Percentiles rank a stretch among this genome's conserved stretches.
These are phyloP conservation scores for Saccharum hybrid DNA, from an alignment of 202 grass and related monocot genomes.

Conservation along the genomic window DNA sequence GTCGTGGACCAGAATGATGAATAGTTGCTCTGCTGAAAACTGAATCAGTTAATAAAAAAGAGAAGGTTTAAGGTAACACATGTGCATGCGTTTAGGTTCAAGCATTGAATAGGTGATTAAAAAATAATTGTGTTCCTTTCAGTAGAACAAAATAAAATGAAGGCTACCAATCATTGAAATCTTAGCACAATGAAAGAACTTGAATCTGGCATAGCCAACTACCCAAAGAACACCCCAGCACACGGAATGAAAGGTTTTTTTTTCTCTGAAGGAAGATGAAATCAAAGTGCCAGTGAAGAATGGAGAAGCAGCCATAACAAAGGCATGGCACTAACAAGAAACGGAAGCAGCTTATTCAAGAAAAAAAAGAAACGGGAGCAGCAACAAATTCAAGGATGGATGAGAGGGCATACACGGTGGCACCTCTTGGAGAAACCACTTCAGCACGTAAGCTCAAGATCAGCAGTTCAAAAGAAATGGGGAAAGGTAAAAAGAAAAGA, in stretches of 20 bases:
- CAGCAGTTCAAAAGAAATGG: not conserved
- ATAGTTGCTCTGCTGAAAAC: not conserved
- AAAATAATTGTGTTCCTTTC: not conserved
- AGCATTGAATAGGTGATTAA: not conserved
- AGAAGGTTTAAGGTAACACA: not conserved
- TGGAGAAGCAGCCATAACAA: slow-evolving; percentile 2
- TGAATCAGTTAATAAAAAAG: not conserved
- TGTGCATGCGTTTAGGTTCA: not conserved
- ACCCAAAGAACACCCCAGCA: not conserved
- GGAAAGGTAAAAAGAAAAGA: slow-evolving; percentile 12
- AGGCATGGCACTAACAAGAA: not conserved
- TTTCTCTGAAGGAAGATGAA: not conserved
- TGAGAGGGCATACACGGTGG: not conserved
- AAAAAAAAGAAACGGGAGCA: not conserved
- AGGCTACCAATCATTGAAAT: not conserved
- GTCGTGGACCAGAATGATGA: not conserved
- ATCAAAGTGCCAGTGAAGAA: not conserved
- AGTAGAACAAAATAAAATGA: slow-evolving; percentile 11
- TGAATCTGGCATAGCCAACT: not conserved
- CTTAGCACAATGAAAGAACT: slow-evolving; percentile 3
- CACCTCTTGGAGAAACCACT: slow-evolving; percentile 21
- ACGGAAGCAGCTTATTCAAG: not conserved
- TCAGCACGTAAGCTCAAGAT: not conserved
- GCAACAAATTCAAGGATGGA: not conserved
- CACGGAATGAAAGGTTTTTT: not conserved